Conservation (phyloP, 2,329 filamentous ascomycete genomes). For the Penicillium frequentans region DNA sequence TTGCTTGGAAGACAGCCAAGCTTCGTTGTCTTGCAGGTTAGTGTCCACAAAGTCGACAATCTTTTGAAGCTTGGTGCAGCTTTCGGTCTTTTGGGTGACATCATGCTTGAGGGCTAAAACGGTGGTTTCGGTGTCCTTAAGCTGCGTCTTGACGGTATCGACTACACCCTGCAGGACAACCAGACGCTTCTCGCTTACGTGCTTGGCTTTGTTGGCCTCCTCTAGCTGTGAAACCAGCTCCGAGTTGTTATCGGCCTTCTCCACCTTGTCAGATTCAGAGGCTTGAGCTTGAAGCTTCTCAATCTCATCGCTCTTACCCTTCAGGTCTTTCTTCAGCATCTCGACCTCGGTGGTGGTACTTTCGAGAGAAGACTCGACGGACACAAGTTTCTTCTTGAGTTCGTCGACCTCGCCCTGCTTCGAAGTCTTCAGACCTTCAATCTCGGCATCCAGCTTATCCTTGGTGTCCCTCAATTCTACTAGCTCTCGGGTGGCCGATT, state of each 20-base stretch:
- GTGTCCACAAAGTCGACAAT: conserved; percentile 44
- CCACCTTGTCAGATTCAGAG: conserved; percentile 21
- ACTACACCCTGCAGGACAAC: conserved; percentile 58
- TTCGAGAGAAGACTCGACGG: conserved; percentile 32
- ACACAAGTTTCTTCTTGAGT: conserved; percentile 38
- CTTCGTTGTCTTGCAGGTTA: conserved; percentile 33
- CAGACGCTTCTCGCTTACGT: conserved; percentile 51
- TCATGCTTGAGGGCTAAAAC: conserved; percentile 48
- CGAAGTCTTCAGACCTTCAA: conserved; percentile 45
- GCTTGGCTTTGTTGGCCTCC: conserved; percentile 36
- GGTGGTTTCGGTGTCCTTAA: conserved; percentile 54
- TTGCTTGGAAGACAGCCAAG: conserved; percentile 38
- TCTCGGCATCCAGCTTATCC: conserved; percentile 49
- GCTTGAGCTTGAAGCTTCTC: conserved; percentile 34
- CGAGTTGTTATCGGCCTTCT: conserved; percentile 20
- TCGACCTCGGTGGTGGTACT: conserved; percentile 31
- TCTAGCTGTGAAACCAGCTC: conserved; percentile 34
- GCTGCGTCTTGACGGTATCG: conserved; percentile 53
- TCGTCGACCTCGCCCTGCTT: conserved; percentile 45
- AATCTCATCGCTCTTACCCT: conserved; percentile 43
- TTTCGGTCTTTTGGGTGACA: conserved; percentile 39
- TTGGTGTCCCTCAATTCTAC: conserved; percentile 55
- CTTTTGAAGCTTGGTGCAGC: conserved; percentile 32
- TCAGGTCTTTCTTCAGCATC: conserved; percentile 38
- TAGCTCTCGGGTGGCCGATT: conserved; percentile 66